Evolutionary conservation across 2,329 filamentous ascomycete species (phyloP).

Genomic region (Scolecobasidium constrictum): DNA sequence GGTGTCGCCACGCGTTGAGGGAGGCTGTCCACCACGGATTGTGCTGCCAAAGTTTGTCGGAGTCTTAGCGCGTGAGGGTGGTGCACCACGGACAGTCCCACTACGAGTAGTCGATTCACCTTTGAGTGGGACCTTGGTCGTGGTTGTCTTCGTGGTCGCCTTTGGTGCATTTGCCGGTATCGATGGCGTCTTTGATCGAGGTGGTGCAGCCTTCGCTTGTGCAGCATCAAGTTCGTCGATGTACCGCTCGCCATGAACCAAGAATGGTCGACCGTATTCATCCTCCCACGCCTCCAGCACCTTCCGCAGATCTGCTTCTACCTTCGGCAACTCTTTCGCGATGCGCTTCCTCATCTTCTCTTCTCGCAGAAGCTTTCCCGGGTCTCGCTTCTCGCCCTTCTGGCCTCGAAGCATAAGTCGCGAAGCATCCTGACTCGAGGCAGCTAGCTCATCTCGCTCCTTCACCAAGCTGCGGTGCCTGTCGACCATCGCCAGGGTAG

Average conservation of each 20-base stretch:
- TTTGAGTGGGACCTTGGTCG: constrained; percentile 9
- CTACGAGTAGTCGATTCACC: constrained; percentile 17
- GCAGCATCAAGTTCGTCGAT: constrained; percentile 68
- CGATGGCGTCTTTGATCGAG: constrained; percentile 62
- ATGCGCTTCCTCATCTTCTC: constrained; percentile 99
- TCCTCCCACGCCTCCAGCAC: constrained; percentile 83
- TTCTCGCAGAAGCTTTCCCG: constrained; percentile 83
- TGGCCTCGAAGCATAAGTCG: constrained; percentile 82
- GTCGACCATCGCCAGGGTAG: constrained; percentile 72
- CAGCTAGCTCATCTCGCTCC: constrained; percentile 77
- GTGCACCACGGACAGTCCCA: constrained; percentile 30
- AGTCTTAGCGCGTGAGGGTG: constrained; percentile 32
- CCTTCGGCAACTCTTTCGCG: constrained; percentile 86
- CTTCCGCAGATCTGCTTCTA: constrained; percentile 72
- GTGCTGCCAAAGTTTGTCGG: constrained; percentile 19
- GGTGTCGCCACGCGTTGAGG: constrained; percentile 22
- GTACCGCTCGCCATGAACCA: constrained; percentile 86
- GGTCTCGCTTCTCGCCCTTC: constrained; percentile 90
- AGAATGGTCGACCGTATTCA: constrained; percentile 85
- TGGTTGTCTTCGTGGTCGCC: constrained; percentile 5
- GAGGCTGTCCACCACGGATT: constrained; percentile 18
- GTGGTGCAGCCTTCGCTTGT: constrained; percentile 43
- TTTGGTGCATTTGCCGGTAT: neutral
- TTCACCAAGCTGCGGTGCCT: constrained; percentile 71
- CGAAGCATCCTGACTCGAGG: constrained; percentile 89